Conservation (phyloP, 352 stramenopile genomes). For the Phytophthora litchii region DNA sequence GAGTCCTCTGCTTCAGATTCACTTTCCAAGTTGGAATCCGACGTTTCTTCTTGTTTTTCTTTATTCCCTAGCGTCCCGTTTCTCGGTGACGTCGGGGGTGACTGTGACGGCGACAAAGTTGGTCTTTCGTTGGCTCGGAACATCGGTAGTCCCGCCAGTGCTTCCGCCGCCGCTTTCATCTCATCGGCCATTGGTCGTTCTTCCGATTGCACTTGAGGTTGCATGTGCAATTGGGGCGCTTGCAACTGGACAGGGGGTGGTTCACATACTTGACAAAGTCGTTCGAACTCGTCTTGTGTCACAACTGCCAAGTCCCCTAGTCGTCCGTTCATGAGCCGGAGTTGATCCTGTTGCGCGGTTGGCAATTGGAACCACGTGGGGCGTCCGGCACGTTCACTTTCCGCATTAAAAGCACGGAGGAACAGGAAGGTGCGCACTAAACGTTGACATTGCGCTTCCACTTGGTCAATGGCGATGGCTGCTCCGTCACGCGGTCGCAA, state of each 20-base stretch:
- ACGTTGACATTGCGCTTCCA: slow-evolving; percentile 39
- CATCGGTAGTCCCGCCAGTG: slow-evolving; percentile 41
- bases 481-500: slow-evolving; percentile 25
- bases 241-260: not conserved
- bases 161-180: slow-evolving; percentile 42
- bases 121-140: slow-evolving; percentile 16
- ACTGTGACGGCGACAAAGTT: slow-evolving; percentile 23
- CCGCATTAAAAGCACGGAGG: slow-evolving; percentile 30
- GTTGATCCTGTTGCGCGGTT: slow-evolving; percentile 24
- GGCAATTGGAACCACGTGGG: slow-evolving; percentile 39
- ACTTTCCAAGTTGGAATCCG: slow-evolving; percentile 15
- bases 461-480: slow-evolving; percentile 14
- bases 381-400: slow-evolving; percentile 10
- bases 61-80: not conserved
- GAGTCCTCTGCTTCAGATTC: slow-evolving; percentile 5
- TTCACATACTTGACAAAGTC: slow-evolving; percentile 31
- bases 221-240: not conserved
- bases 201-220: not conserved
- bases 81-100: slow-evolving; percentile 18
- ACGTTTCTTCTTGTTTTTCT: slow-evolving; percentile 9
- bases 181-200: slow-evolving; percentile 29
- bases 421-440: slow-evolving; percentile 38
- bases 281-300: slow-evolving; percentile 23
- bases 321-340: slow-evolving; percentile 30
- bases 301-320: slow-evolving; percentile 32